Conservation (phyloP, 169 alveolate species). For the Babesia sp. region DNA sequence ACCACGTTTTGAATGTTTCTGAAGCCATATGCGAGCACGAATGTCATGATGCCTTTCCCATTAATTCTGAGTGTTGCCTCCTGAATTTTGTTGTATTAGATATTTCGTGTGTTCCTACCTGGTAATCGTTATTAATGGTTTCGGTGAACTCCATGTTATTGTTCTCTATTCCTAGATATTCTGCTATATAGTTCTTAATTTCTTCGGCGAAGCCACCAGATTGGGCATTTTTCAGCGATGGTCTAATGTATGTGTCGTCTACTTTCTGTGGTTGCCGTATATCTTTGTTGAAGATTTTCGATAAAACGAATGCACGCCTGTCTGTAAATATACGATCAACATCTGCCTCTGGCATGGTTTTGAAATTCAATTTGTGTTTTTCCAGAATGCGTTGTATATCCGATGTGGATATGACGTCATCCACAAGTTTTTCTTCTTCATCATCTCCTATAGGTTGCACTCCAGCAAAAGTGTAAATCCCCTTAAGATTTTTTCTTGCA, state of each 20-base stretch:
- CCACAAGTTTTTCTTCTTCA: constrained; percentile 26
- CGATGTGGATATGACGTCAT: constrained; percentile 55
- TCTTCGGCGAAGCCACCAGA: constrained; percentile 70
- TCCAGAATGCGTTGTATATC: constrained; percentile 47
- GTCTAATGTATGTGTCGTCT: constrained; percentile 4
- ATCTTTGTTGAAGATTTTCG: not conserved
- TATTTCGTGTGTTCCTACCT: constrained; percentile 7
- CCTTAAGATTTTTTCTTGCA: not conserved
- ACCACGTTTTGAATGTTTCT: constrained; percentile 57
- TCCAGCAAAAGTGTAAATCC: not conserved
- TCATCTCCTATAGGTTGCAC: not conserved
- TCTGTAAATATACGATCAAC: constrained; percentile 29
- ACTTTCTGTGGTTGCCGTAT: not conserved
- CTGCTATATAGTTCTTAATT: constrained; percentile 30
- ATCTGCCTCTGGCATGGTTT: constrained; percentile 34
- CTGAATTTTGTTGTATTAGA: not conserved
- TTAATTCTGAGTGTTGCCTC: constrained; percentile 20
- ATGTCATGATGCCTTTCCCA: constrained; percentile 28
- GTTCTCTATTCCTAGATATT: not conserved
- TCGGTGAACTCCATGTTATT: constrained; percentile 2
- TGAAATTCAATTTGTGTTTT: constrained; percentile 22
- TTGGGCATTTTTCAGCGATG: constrained; percentile 30
- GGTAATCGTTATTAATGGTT: constrained; percentile 46
- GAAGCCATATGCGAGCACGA: constrained; percentile 60
- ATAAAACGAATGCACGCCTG: not conserved